Evolutionary conservation across 2,329 filamentous ascomycete genomes (phyloP).

Genomic region (Paecilomyces fulvus): DNA sequence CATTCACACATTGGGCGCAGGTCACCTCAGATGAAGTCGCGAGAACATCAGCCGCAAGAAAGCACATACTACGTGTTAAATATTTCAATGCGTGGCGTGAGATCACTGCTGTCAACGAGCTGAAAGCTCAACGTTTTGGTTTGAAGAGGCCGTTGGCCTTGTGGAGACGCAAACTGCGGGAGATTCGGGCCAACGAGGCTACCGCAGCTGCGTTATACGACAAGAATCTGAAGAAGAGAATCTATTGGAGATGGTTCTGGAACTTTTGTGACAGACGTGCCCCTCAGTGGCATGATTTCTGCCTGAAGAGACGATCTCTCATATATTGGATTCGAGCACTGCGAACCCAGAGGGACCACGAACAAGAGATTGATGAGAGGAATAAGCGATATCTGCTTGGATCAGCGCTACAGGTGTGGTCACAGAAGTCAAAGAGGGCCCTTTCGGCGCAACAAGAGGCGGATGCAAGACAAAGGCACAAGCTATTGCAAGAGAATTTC

Average conservation of each 20-base stretch:
- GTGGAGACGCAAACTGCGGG: conserved; percentile 42
- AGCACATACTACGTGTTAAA: conserved; percentile 60
- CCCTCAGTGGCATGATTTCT: conserved; percentile 34
- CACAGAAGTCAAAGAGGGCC: conserved; percentile 22
- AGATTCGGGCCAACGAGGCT: conserved; percentile 26
- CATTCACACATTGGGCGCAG: conserved; percentile 62
- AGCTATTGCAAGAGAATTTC: conserved; percentile 28
- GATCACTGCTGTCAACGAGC: conserved; percentile 54
- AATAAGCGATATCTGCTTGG: conserved; percentile 20
- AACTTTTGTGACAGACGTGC: conserved; percentile 35
- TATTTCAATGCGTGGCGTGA: conserved; percentile 63
- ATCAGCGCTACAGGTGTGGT: conserved; percentile 26
- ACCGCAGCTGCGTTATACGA: conserved; percentile 23
- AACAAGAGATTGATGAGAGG: conserved; percentile 27
- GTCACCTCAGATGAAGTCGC: conserved; percentile 56
- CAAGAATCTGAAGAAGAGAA: conserved; percentile 20
- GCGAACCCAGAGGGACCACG: conserved; percentile 30
- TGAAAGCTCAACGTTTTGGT: conserved; percentile 44
- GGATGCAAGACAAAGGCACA: conserved; percentile 21
- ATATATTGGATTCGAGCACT: conserved; percentile 33
- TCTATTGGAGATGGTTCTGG: conserved; percentile 39
- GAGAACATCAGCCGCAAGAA: conserved; percentile 58
- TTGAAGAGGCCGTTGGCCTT: conserved; percentile 45
- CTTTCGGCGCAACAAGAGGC: conserved; percentile 21
- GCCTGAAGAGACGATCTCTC: conserved; percentile 33